Base-by-base conservation (phyloP, 2,329 filamentous ascomycete genomes). In the Cordyceps farinosa region DNA sequence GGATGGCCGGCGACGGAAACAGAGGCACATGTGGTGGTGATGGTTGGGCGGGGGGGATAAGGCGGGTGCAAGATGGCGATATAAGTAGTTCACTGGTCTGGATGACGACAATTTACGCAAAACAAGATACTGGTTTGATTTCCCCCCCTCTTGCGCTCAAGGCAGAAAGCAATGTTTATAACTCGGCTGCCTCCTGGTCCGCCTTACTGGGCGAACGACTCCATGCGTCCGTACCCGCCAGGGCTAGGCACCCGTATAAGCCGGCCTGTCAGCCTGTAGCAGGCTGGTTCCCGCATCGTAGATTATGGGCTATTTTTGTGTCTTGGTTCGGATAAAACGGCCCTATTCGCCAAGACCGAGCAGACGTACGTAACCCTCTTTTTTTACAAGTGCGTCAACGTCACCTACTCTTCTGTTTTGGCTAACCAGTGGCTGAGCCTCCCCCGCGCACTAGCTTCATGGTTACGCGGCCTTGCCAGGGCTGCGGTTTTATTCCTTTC, bases 21-120 rank as follows among this genome's bases (percentile, higher is more conserved):
- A 47, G 32, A 62, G 51, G 52, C 60, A 62, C 60, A 62, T 62
- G 10, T 48, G 22, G 22, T 22, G 22, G 22, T 22, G 44, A 40
- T 44, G 22, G 22, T 32, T 17, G 15, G 17, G n/a, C 2, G 7
- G 11, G 3, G 17, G 22, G 13, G n/a, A n/a, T 7, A 15, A 10
- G 7, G 44, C n/a, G n/a, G 38, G 36, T 38, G 32, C 34, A 34
- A 29, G 32, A 38, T 10, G 27, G 15, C 7, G 56, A 27, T 59
- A 59, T 42, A 59, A 59, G 36, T 59, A 59, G 42, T n/a, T 22
- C 32, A 17, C 17, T 34, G 32, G 13, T 40, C 11, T 15, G 22
- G 27, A 50, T 57, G 44, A 58, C 55, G 55, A 50, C 22, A 32
- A 36, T 3, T 36, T 5, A 27, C 10, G 3, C 34, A n/a, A 42